Base-by-base conservation (phyloP, 208 protist species). In the Phytomonas francai region DNA sequence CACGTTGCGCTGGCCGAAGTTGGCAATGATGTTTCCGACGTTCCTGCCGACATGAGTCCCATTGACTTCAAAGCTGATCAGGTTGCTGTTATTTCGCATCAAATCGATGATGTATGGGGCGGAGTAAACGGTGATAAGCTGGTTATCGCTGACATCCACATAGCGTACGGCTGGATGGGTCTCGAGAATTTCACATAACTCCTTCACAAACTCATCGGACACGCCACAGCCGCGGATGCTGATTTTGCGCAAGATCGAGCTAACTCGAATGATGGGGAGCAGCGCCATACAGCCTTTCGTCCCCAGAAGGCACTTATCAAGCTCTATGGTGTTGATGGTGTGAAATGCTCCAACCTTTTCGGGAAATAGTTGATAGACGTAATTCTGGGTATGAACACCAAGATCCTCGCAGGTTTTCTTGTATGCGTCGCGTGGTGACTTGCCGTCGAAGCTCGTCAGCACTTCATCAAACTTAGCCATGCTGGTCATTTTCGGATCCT, bases 261-360 rank as follows among this genome's bases (percentile, higher is more conserved):
- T 89, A 70, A 79, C 79, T n/a, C 78, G 73, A 63, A 93, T 72
- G 42, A 93, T 58, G n/a, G 87, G 87, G 22, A 93, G 65, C 25
- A 93, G 22, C 28, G 85, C 76, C 87, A 91, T 87, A 70, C 84
- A 91, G 11, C 87, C 87, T 57, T 85, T 88, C 7, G 81, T 82
- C 28, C 87, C 87, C 31, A 93, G 72, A 1, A 91, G 62, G 31
- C 63, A 77, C 16, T 56, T 61, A 33, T 74, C 74, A 59, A 87
- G 80, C 51, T 91, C 84, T 31, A 93, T 76, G 32, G 83, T 79
- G 36, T 80, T 71, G 67, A 91, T 80, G 42, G 84, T 84, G 42
- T 89, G 83, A 78, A 79, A 93, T 51, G 84, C 87, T 2, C 70
- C 58, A 2, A 85, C 77, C 25, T 80, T 83, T 62, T 89, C 81